Conservation (phyloP, 148 eudicot genomes). For the Rhododendron mucronatum region DNA sequence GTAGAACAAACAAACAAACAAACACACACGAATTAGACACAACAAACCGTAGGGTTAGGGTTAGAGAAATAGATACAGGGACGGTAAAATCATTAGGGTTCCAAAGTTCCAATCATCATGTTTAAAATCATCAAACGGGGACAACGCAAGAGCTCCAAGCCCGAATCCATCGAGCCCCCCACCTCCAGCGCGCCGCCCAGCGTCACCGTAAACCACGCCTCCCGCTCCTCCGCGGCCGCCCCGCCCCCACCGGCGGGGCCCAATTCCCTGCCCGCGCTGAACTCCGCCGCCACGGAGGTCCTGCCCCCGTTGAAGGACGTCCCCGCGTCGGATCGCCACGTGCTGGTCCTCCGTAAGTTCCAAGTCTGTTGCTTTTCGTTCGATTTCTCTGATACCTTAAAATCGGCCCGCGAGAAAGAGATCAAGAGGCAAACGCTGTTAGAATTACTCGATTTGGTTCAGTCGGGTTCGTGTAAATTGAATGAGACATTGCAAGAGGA, state of each 20-base stretch:
- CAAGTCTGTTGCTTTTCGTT: conserved; percentile 31
- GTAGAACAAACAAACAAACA: neutral
- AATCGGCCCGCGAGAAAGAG: conserved; percentile 38
- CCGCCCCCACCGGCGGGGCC: conserved; percentile 4
- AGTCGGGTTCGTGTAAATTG: conserved; percentile 39
- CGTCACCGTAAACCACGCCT: conserved; percentile 41
- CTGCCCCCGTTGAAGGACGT: conserved; percentile 40
- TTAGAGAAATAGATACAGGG: neutral
- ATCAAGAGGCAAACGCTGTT: conserved; percentile 42
- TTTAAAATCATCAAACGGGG: conserved; percentile 32
- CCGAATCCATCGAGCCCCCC: conserved; percentile 37
- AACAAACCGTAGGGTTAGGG: neutral
- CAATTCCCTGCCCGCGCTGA: neutral
- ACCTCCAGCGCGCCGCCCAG: conserved; percentile 18
- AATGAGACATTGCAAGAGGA: conserved; percentile 45
- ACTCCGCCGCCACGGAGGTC: conserved; percentile 27
- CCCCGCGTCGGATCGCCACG: conserved; percentile 31
- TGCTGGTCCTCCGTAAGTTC: conserved; percentile 34
- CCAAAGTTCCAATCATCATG: conserved; percentile 11
- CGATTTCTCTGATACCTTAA: conserved; percentile 40
- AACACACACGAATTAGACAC: neutral
- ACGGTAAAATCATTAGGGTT: neutral
- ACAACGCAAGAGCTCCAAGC: conserved; percentile 22
- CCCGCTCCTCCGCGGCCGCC: conserved; percentile 13
- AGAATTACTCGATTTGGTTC: conserved; percentile 44